Conservation (phyloP, 2,329 filamentous ascomycete species). For the Camillea tinctor region DNA sequence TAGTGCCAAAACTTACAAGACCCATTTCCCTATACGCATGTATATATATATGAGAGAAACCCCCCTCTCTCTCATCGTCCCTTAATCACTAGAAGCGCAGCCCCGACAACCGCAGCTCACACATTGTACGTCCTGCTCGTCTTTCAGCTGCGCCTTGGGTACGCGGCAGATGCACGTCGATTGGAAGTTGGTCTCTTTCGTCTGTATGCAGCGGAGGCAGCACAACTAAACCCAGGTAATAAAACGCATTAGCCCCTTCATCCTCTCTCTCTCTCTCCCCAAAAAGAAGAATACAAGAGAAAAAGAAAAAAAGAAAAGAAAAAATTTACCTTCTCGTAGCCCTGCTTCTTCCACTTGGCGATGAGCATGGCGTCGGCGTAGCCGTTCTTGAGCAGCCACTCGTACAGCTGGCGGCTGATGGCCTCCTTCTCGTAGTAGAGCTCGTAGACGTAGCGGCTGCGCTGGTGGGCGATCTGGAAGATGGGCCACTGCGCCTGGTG, state of each 20-base stretch:
- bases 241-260: conserved; percentile 3
- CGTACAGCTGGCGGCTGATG: conserved; percentile 88
- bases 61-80: conserved; percentile 10
- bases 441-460: conserved; percentile 91
- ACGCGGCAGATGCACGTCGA: conserved; percentile 97
- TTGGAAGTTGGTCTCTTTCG: conserved; percentile 99
- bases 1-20: conserved; percentile 17
- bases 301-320: neutral
- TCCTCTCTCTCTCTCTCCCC: neutral
- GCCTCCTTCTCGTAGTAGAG: conserved; percentile 98
- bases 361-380: conserved; percentile 96
- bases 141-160: conserved; percentile 83
- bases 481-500: conserved; percentile 96
- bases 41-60: neutral
- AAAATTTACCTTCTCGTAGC: conserved; percentile 81
- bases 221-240: conserved; percentile 63
- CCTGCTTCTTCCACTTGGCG: conserved; percentile 99
- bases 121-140: conserved; percentile 86
- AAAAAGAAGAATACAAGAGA: neutral
- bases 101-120: conserved; percentile 93
- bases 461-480: conserved; percentile 94
- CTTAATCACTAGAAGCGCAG: conserved; percentile 79
- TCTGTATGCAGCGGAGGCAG: conserved; percentile 93
- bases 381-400: conserved; percentile 93
- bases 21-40: conserved; percentile 2